These are phyloP conservation scores for Thinopyrum obtusiflorum DNA, from an alignment of 202 grass and related monocot species.

Conservation along the genomic window DNA sequence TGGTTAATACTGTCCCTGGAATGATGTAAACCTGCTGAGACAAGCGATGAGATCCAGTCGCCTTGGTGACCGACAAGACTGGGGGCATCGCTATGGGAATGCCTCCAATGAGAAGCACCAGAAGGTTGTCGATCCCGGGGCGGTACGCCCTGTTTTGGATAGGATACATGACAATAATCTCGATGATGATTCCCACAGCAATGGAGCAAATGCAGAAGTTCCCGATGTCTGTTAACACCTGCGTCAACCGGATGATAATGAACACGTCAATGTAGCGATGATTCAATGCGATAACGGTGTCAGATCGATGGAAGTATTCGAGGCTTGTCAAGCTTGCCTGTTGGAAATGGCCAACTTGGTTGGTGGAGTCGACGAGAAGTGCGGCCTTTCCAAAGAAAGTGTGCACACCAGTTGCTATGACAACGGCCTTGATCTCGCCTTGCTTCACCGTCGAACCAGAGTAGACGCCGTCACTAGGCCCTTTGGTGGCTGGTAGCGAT, in stretches of 20 bases:
- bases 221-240: constrained; percentile 66
- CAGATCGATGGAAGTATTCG: not conserved
- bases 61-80: constrained; percentile 74
- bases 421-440: constrained; percentile 62
- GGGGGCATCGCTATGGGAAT: constrained; percentile 88
- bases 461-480: constrained; percentile 48
- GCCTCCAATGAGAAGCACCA: constrained; percentile 81
- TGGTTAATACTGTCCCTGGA: not conserved
- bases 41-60: constrained; percentile 72
- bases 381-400: constrained; percentile 77
- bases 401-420: constrained; percentile 66
- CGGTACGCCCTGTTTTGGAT: constrained; percentile 60
- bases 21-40: constrained; percentile 49
- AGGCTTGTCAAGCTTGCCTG: constrained; percentile 31
- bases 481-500: constrained; percentile 56
- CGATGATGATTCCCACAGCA: constrained; percentile 52
- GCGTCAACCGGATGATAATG: not conserved
- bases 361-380: constrained; percentile 62
- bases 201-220: constrained; percentile 84
- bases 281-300: not conserved
- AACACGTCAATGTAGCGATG: not conserved
- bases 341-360: constrained; percentile 66
- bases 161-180: constrained; percentile 70
- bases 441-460: constrained; percentile 69
- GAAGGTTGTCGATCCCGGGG: constrained; percentile 67